Evolutionary conservation across 805 yeast genomes (phyloP).

Genomic region (Blastobotrys robertii): DNA sequence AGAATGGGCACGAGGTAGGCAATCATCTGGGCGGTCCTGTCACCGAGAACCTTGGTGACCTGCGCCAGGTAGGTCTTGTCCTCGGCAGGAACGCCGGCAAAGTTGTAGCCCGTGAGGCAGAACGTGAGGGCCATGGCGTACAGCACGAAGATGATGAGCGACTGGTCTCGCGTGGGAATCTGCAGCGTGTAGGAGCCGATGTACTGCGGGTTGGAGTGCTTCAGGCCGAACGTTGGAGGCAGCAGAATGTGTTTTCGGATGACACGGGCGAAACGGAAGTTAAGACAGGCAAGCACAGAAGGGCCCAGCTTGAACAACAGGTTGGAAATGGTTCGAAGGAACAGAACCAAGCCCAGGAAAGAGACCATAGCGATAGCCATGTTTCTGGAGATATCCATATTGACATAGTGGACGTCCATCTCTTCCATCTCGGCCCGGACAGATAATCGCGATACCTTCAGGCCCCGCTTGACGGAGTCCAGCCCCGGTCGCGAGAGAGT

Average conservation of each 20-base stretch:
- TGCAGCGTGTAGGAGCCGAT: slow-evolving; percentile 8
- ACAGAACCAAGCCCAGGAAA: neutral
- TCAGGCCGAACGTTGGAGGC: slow-evolving; percentile 22
- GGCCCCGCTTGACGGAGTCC: no score
- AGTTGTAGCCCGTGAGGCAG: slow-evolving; percentile 14
- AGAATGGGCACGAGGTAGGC: slow-evolving; percentile 63
- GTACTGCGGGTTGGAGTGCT: slow-evolving; percentile 18
- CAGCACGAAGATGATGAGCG: slow-evolving; percentile 27
- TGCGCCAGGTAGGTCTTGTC: no score
- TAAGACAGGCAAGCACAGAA: neutral
- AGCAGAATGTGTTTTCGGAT: slow-evolving; percentile 14
- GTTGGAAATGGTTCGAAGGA: neutral
- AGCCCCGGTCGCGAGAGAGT: no score
- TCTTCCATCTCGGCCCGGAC: no score
- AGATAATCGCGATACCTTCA: no score
- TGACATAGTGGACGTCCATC: no score
- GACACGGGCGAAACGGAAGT: slow-evolving; percentile 9
- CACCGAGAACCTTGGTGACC: slow-evolving; percentile 69
- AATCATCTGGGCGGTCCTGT: slow-evolving; percentile 68
- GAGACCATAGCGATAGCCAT: neutral
- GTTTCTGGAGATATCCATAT: no score
- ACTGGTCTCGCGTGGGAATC: slow-evolving; percentile 31
- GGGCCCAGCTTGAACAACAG: slow-evolving; percentile 2
- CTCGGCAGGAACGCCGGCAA: slow-evolving; percentile 10
- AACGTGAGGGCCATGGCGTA: slow-evolving; percentile 23